These are phyloP conservation scores for Fusarium sp. DNA, from an alignment of 2,329 filamentous ascomycete species.

Conservation along the genomic window DNA sequence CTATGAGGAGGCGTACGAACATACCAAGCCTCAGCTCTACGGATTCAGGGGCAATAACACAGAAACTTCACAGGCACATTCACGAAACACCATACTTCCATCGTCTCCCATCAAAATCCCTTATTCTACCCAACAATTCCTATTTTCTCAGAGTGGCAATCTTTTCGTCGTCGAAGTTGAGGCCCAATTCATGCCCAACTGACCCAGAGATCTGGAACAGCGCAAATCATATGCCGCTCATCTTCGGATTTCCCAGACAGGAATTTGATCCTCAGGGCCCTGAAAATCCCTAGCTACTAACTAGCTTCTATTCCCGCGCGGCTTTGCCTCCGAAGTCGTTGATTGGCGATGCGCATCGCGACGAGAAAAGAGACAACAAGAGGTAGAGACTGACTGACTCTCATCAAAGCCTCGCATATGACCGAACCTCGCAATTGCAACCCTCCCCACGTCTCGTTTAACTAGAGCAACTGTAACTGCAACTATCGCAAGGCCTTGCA, in stretches of 20 bases:
- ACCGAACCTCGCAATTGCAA: background rate
- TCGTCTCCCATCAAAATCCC: background rate
- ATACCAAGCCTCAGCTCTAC: background rate
- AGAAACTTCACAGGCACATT: slow-evolving; percentile 2
- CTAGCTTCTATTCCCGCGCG: slow-evolving; percentile 5
- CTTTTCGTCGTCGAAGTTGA: background rate
- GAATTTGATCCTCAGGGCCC: slow-evolving; percentile 28
- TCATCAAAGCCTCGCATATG: slow-evolving; percentile 1
- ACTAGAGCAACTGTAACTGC: background rate
- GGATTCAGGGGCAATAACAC: slow-evolving; percentile 3
- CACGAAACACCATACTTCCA: background rate
- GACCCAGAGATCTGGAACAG: slow-evolving; percentile 28
- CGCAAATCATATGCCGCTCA: slow-evolving; percentile 14
- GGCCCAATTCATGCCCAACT: slow-evolving; percentile 29
- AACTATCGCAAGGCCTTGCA: background rate
- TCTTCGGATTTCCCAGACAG: slow-evolving; percentile 19
- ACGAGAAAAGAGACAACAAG: slow-evolving; percentile 26
- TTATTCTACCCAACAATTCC: background rate
- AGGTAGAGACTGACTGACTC: background rate
- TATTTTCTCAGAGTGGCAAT: background rate
- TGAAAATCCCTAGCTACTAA: background rate
- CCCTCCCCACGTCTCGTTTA: slow-evolving; percentile 1
- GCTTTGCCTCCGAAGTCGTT: background rate
- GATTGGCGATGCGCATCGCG: background rate
- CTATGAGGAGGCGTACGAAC: background rate